Percentiles rank a stretch among this genome's conserved stretches.
Evolutionary conservation across 2,329 filamentous ascomycete genomes (phyloP).

Genomic region (Lasiodiplodia citricola): DNA sequence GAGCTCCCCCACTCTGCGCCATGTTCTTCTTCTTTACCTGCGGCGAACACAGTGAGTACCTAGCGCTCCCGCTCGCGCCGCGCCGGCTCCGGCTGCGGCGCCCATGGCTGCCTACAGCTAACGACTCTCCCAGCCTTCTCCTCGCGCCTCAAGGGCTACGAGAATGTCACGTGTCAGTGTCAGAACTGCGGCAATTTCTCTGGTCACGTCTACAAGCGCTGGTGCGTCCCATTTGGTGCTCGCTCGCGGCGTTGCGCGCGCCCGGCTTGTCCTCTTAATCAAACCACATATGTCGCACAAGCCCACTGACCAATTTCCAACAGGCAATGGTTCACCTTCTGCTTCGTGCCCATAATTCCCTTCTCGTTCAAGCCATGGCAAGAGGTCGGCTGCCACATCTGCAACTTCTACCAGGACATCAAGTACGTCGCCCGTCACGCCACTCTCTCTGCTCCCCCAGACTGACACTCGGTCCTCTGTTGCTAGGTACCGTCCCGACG

Average conservation of each 20-base stretch:
- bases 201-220: slow-evolving; percentile 52
- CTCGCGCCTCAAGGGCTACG: slow-evolving; percentile 52
- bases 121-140: slow-evolving; percentile 49
- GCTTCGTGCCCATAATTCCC: slow-evolving; percentile 76
- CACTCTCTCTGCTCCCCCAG: background rate
- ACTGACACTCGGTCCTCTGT: background rate
- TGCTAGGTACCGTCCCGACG: slow-evolving; percentile 40
- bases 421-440: slow-evolving; percentile 37
- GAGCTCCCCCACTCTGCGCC: background rate
- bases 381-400: slow-evolving; percentile 75
- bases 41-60: slow-evolving; percentile 52
- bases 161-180: slow-evolving; percentile 57
- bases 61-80: background rate
- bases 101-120: slow-evolving; percentile 1
- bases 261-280: background rate
- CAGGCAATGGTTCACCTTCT: slow-evolving; percentile 75
- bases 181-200: slow-evolving; percentile 58
- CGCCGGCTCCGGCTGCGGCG: background rate
- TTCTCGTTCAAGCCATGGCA: slow-evolving; percentile 63
- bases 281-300: background rate
- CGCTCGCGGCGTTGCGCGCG: background rate
- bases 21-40: slow-evolving; percentile 59
- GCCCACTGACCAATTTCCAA: slow-evolving; percentile 5
- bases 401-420: slow-evolving; percentile 72
- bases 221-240: slow-evolving; percentile 36